Base-by-base conservation (phyloP, 108 stramenopile genomes). In the Cyclotella choctawhatcheeana region DNA sequence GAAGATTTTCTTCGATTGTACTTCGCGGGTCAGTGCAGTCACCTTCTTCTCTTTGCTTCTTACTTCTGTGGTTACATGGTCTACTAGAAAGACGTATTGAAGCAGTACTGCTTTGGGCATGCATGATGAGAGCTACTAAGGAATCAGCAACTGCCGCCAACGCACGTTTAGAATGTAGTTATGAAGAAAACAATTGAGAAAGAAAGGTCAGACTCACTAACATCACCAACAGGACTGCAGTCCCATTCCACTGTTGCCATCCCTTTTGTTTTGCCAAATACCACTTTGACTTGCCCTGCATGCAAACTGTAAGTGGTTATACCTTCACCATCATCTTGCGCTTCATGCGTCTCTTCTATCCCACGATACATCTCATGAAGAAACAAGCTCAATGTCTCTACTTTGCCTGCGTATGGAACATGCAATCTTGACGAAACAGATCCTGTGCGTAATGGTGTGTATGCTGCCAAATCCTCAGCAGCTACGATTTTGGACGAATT, bases 191-290 rank as follows among this genome's bases (percentile, higher is more conserved):
- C 25, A 40, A 60, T 20, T 14, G 59, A 40, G 20, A 25, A 21
- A 40, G 0, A 16, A 64, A 1, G 17, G 26, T 4, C 32, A 4
- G 5, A 67, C 65, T 67, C 16, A 67, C 65, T 83, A 29, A 96
- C 82, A 79, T 98, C 97, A 18, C 88, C 92, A 7, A 85, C 91
- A 25, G 97, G 93, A 56, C 89, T 93, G 45, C 94, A 95, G 17
- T 90, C 87, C 97, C 96, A 98, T 69, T 84, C 87, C 0, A 95
- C 86, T 55, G 85, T 88, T 33, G 88, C 92, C 4, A 89, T 69
- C 8, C 88, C 85, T 43, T 67, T 72, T 22, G 82, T 82, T 61
- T 85, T 88, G 40, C 90, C 91, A 10, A 85, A 60, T 16, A 73
- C 84, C 16, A 90, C 77, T n/a, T 80, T 87, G 13, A 88, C 83